Evolutionary conservation across 2,329 filamentous ascomycete species (phyloP).

Genomic region (Microdochium paspali): DNA sequence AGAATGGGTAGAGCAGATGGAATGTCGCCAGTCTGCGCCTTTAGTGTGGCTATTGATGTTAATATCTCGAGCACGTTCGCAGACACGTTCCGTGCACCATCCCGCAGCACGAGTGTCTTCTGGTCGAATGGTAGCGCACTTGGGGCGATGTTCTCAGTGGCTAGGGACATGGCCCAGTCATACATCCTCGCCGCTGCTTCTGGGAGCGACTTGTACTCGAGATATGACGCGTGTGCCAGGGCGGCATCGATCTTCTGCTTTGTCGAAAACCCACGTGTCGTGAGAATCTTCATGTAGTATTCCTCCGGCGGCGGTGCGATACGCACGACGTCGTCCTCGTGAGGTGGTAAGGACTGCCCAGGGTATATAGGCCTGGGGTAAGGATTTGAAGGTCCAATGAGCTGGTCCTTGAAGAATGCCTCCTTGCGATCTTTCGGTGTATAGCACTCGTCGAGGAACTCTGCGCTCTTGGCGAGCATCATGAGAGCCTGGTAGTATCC

Average conservation of each 20-base stretch:
- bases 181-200: slow-evolving; percentile 65
- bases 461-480: slow-evolving; percentile 64
- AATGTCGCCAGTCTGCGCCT: slow-evolving; percentile 60
- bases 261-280: slow-evolving; percentile 69
- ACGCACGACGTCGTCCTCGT: slow-evolving; percentile 64
- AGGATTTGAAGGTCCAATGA: slow-evolving; percentile 78
- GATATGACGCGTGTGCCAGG: slow-evolving; percentile 74
- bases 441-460: slow-evolving; percentile 74
- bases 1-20: slow-evolving; percentile 71
- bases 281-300: slow-evolving; percentile 75
- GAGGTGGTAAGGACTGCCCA: slow-evolving; percentile 52
- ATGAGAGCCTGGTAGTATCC: slow-evolving; percentile 81
- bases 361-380: slow-evolving; percentile 63
- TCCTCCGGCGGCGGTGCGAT: slow-evolving; percentile 63
- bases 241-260: slow-evolving; percentile 74
- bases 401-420: slow-evolving; percentile 62
- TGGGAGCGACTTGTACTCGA: slow-evolving; percentile 63
- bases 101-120: slow-evolving; percentile 54
- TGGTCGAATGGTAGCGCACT: slow-evolving; percentile 43
- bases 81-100: slow-evolving; percentile 49
- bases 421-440: slow-evolving; percentile 56
- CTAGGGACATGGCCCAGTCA: slow-evolving; percentile 66
- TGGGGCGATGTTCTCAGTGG: slow-evolving; percentile 34
- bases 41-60: slow-evolving; percentile 70
- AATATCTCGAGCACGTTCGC: slow-evolving; percentile 67